These are phyloP conservation scores for Trichoderma virens DNA, from an alignment of 495 filamentous ascomycete genomes.

Conservation along the genomic window DNA sequence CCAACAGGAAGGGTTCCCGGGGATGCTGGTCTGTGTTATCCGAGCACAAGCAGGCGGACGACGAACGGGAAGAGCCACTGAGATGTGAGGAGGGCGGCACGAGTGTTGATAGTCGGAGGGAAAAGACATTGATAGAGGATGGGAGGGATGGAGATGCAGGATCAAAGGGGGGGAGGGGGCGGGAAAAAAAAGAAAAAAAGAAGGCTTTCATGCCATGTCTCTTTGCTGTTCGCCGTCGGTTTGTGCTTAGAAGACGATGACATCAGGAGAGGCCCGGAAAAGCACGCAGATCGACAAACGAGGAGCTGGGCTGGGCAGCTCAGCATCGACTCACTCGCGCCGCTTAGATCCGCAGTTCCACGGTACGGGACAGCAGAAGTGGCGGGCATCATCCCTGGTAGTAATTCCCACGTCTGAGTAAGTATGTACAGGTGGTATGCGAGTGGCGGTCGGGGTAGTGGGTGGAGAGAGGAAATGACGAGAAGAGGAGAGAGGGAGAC, in stretches of 20 bases:
- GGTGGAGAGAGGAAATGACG: not conserved
- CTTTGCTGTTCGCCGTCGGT: not conserved
- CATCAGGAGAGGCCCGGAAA: not conserved
- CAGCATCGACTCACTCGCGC: not conserved
- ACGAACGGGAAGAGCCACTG: not conserved
- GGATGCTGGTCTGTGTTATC: not conserved
- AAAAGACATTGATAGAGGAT: not conserved
- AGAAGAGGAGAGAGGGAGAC: not conserved
- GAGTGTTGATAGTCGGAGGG: not conserved
- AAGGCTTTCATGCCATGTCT: not conserved
- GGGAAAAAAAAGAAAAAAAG: not conserved
- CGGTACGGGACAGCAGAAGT: not conserved
- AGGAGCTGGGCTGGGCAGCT: not conserved
- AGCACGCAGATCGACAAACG: slow-evolving; percentile 3
- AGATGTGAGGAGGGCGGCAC: not conserved
- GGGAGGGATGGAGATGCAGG: not conserved
- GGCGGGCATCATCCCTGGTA: not conserved
- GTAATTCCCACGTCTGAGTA: too few relatives aligned
- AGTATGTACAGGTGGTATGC: too few relatives aligned
- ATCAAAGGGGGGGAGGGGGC: not conserved
- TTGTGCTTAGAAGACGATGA: not conserved
- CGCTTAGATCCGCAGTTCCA: not conserved
- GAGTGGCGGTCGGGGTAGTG: not conserved
- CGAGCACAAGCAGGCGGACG: not conserved
- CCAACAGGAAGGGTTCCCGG: not conserved